Evolutionary conservation across 768 basidiomycete species (phyloP).

Genomic region (Boletellus emodensis): DNA sequence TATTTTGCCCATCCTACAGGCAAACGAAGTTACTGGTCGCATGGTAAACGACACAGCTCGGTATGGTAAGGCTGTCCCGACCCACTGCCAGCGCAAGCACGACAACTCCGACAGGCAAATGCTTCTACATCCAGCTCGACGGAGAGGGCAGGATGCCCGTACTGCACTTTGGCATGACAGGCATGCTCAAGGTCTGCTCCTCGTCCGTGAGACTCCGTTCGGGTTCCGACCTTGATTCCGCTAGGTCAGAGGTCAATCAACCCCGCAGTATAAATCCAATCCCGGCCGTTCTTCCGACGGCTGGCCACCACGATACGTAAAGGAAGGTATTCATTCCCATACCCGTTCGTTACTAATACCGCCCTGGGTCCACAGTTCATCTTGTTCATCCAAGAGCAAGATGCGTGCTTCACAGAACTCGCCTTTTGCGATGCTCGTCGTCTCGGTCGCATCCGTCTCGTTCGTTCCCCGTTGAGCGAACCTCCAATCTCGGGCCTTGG

Average conservation of each 20-base stretch:
- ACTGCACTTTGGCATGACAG: constrained; percentile 83
- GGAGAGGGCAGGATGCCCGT: constrained; percentile 62
- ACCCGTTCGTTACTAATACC: too few relatives aligned
- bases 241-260: constrained; percentile 45
- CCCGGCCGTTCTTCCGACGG: constrained; percentile 38
- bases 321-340: constrained; percentile 34
- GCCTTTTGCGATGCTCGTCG: constrained; percentile 73
- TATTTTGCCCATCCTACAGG: constrained; percentile 34
- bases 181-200: constrained; percentile 60
- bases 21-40: constrained; percentile 48
- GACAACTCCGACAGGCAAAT: constrained; percentile 41
- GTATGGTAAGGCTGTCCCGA: constrained; percentile 42
- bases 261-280: constrained; percentile 47
- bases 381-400: constrained; percentile 48
- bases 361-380: constrained; percentile 45
- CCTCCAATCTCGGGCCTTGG: constrained; percentile 70
- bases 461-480: constrained; percentile 51
- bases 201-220: background rate
- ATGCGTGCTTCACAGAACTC: constrained; percentile 40
- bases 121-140: constrained; percentile 63
- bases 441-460: constrained; percentile 65
- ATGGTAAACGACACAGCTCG: constrained; percentile 44
- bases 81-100: background rate
- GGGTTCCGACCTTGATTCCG: background rate
- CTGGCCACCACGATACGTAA: constrained; percentile 69